Percentiles rank a stretch among this genome's conserved stretches.
phyloP scores from a whole-genome alignment of 176 grass and related monocot species.

The Paspalum vaginatum region DNA sequence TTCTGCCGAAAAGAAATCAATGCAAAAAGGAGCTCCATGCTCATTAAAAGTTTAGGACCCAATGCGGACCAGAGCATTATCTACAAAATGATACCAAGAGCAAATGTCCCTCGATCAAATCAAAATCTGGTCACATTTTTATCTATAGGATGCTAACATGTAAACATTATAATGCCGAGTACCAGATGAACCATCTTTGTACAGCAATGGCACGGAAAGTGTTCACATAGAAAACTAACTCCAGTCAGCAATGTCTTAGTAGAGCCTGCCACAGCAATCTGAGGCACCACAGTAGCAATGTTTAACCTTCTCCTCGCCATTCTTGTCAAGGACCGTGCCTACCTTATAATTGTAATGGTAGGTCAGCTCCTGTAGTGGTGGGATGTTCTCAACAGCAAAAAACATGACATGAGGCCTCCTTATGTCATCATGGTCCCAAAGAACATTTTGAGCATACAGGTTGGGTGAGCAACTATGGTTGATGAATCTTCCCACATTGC shows the following conservation, averaged over 20 bases:
- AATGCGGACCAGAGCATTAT: background rate
- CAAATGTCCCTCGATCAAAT: background rate
- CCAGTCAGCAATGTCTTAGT: conserved; percentile 32
- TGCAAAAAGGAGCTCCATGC: background rate
- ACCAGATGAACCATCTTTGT: background rate
- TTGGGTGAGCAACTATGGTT: conserved; percentile 82
- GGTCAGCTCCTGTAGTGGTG: conserved; percentile 70
- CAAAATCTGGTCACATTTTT: conserved; percentile 14
- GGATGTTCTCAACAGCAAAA: conserved; percentile 74
- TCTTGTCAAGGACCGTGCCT: conserved; percentile 56
- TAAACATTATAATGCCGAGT: conserved; percentile 11
- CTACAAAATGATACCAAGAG: background rate
- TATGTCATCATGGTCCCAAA: conserved; percentile 71
- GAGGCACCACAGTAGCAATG: conserved; percentile 38
- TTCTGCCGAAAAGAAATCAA: background rate
- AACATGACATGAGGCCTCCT: conserved; percentile 73
- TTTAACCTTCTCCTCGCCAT: conserved; percentile 43
- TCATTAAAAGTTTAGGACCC: conserved; percentile 11
- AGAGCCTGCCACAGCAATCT: conserved; percentile 56
- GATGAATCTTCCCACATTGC: conserved; percentile 79
- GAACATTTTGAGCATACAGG: conserved; percentile 74
- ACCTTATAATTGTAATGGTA: conserved; percentile 72
- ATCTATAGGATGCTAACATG: background rate
- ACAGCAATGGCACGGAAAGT: background rate
- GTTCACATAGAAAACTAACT: background rate